These are phyloP conservation scores for Xylogone sp. DNA, from an alignment of 2,329 filamentous ascomycete genomes.

Conservation along the genomic window DNA sequence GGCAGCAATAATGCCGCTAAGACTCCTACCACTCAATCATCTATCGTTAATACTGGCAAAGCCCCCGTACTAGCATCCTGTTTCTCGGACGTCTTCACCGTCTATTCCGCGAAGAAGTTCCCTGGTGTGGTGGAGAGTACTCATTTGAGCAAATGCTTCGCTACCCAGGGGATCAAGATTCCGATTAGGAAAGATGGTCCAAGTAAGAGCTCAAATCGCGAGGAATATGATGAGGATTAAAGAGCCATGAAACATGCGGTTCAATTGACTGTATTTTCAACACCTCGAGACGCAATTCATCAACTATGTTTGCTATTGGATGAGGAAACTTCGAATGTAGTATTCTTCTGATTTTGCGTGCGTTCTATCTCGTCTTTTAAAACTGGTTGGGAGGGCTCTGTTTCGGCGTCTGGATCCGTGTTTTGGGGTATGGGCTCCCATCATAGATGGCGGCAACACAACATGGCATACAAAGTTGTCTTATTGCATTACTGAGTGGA, in stretches of 20 bases:
- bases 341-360: neutral
- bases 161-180: constrained; percentile 92
- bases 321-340: neutral
- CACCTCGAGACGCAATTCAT: neutral
- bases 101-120: constrained; percentile 97
- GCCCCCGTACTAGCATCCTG: constrained; percentile 79
- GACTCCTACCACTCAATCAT: constrained; percentile 32
- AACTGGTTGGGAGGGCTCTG: neutral
- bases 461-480: neutral
- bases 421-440: neutral
- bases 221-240: constrained; percentile 24
- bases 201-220: constrained; percentile 13
- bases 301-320: too few relatives aligned
- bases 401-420: neutral
- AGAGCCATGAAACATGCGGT: neutral
- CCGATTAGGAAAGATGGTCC: constrained; percentile 84
- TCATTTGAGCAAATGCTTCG: constrained; percentile 85
- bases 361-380: neutral
- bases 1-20: constrained; percentile 17
- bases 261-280: neutral
- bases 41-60: constrained; percentile 65
- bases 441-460: neutral
- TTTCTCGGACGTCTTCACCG: constrained; percentile 87
- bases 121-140: constrained; percentile 96
- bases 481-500: neutral